A percentile compares a stretch with the other conserved stretches of the same genome.
Conservation (phyloP, 1,284 basidiomycete species). For the Irpex sp. region DNA sequence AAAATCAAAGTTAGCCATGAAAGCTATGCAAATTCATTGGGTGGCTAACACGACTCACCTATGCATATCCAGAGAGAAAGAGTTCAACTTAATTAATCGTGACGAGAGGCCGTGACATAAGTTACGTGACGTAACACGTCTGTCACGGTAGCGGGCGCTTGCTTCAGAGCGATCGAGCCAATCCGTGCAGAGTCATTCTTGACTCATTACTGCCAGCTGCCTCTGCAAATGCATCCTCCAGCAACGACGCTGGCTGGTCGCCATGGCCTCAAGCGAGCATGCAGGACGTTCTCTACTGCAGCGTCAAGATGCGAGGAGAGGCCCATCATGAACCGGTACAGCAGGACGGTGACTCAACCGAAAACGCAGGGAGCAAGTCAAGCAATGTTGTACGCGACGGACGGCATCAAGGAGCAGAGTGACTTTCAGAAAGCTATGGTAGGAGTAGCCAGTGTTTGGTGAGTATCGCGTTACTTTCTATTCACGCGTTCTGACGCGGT, state of each 20-base stretch:
- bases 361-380: constrained; percentile 94
- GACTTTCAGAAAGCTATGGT: constrained; percentile 96
- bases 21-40: no score
- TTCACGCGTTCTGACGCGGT: neutral
- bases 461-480: constrained; percentile 25
- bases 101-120: neutral
- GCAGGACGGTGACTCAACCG: constrained; percentile 78
- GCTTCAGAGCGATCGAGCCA: neutral
- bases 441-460: constrained; percentile 93
- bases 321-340: constrained; percentile 79
- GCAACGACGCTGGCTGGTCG: constrained; percentile 18
- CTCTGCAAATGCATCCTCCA: constrained; percentile 17
- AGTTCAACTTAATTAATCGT: no score
- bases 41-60: no score
- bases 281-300: constrained; percentile 39
- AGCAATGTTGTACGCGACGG: constrained; percentile 96
- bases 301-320: constrained; percentile 40
- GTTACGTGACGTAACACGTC: neutral
- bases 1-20: no score
- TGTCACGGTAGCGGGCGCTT: neutral
- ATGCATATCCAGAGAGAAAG: no score
- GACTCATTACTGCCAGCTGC: constrained; percentile 2
- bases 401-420: constrained; percentile 72
- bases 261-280: constrained; percentile 18
- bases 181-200: neutral